Conservation (phyloP, 805 yeast genomes). For the Metschnikowia koreensis region DNA sequence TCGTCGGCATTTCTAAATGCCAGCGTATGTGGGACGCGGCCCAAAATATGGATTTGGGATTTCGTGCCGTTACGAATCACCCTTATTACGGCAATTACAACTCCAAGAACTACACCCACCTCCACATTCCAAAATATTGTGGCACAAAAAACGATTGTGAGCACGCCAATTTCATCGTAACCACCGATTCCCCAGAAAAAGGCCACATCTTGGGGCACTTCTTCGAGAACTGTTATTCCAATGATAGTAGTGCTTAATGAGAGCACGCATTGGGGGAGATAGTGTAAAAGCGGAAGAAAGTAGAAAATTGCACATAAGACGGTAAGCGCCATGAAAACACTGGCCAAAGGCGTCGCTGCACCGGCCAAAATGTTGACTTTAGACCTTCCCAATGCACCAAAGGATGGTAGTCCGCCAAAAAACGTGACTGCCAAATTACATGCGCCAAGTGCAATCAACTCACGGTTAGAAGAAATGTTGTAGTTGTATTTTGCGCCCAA, state of each 20-base stretch:
- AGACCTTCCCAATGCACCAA: slow-evolving; percentile 39
- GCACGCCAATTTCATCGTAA: slow-evolving; percentile 23
- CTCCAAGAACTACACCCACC: slow-evolving; percentile 37
- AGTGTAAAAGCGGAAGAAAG: slow-evolving; percentile 26
- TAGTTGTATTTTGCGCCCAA: slow-evolving; percentile 32
- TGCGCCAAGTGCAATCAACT: slow-evolving; percentile 32
- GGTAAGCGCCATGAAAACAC: slow-evolving; percentile 32
- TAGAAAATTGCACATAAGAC: slow-evolving; percentile 25
- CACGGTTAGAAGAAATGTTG: slow-evolving; percentile 32
- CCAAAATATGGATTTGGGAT: slow-evolving; percentile 45
- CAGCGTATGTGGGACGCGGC: slow-evolving; percentile 43
- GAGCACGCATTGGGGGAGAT: slow-evolving; percentile 33
- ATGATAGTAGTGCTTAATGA: slow-evolving; percentile 35
- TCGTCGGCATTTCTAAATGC: slow-evolving; percentile 73
- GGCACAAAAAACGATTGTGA: slow-evolving; percentile 23
- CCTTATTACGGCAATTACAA: slow-evolving; percentile 33
- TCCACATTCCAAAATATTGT: slow-evolving; percentile 39
- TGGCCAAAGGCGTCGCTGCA: slow-evolving; percentile 39
- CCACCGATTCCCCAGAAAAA: slow-evolving; percentile 24
- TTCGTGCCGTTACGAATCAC: slow-evolving; percentile 40
- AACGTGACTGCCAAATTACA: slow-evolving; percentile 28
- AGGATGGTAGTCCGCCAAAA: slow-evolving; percentile 34
- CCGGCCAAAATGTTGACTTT: slow-evolving; percentile 44
- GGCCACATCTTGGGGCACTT: slow-evolving; percentile 47
- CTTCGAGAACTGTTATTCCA: slow-evolving; percentile 52